Percentiles rank a stretch among this genome's conserved stretches.
Evolutionary conservation across 202 grass and related monocot species (phyloP).

Genomic region (Cymbopogon flexuosus): DNA sequence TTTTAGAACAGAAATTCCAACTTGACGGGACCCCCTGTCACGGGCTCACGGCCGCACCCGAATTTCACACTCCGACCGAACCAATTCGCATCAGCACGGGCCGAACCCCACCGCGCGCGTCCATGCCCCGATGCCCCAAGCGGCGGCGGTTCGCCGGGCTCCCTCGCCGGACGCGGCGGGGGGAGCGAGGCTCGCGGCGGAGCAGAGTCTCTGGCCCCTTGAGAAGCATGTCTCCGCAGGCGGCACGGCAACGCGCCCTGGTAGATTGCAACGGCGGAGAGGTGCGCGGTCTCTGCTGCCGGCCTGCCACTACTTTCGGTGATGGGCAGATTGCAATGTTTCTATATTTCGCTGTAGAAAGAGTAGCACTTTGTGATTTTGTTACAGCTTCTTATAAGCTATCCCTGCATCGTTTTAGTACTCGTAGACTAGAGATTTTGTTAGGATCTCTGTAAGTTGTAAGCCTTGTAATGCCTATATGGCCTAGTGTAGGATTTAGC

Average conservation of each 20-base stretch:
- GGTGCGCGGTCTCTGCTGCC: not conserved
- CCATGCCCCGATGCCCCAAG: not conserved
- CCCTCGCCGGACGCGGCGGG: too few species aligned
- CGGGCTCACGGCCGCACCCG: not conserved
- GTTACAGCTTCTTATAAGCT: not conserved
- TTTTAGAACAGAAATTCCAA: too few species aligned
- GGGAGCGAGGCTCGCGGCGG: too few species aligned
- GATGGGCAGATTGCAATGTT: constrained; percentile 1
- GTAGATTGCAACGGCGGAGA: constrained; percentile 10
- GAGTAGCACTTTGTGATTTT: not conserved
- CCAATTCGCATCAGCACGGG: not conserved
- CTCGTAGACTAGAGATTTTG: too few species aligned
- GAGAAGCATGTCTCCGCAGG: not conserved
- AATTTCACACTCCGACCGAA: constrained; percentile 13
- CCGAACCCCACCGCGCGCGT: not conserved
- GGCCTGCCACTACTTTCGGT: not conserved
- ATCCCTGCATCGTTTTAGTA: too few species aligned
- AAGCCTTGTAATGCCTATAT: not conserved
- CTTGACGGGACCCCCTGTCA: too few species aligned
- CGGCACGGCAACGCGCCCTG: not conserved
- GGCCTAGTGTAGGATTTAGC: constrained; percentile 14
- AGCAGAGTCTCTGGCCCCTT: too few species aligned
- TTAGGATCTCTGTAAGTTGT: not conserved
- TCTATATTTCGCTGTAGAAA: not conserved
- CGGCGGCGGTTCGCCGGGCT: too few species aligned